phyloP scores from a whole-genome alignment of 805 yeast species.

The Torulaspora indica region DNA sequence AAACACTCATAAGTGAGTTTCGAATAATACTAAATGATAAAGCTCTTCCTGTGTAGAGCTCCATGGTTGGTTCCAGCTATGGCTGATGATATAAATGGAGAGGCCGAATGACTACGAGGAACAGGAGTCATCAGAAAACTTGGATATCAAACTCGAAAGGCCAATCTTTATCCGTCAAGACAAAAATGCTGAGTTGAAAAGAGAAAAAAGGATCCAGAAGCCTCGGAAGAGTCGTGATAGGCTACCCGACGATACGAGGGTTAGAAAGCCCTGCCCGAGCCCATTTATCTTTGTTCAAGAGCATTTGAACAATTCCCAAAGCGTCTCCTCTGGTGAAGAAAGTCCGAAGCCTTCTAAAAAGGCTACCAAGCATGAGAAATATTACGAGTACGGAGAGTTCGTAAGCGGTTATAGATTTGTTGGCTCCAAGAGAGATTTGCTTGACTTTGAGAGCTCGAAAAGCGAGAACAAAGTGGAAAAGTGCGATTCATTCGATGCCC shows the following conservation, averaged over 20 bases:
- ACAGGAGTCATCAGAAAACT: neutral
- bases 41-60: neutral
- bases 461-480: neutral
- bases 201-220: neutral
- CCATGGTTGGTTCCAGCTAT: no score
- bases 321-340: neutral
- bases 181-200: neutral
- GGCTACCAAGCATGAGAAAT: neutral
- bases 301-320: neutral
- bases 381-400: constrained; percentile 19
- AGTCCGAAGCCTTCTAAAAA: neutral
- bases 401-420: constrained; percentile 21
- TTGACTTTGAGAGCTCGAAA: neutral
- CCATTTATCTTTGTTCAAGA: neutral
- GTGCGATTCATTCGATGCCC: neutral
- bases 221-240: neutral
- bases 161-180: constrained; percentile 3
- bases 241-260: neutral
- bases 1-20: neutral
- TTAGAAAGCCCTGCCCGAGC: neutral
- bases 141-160: neutral
- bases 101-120: constrained; percentile 5
- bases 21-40: neutral
- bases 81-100: neutral
- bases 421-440: constrained; percentile 9